Evolutionary conservation across 495 filamentous ascomycete genomes (phyloP).

Genomic region (Aspergillus conjunctus): DNA sequence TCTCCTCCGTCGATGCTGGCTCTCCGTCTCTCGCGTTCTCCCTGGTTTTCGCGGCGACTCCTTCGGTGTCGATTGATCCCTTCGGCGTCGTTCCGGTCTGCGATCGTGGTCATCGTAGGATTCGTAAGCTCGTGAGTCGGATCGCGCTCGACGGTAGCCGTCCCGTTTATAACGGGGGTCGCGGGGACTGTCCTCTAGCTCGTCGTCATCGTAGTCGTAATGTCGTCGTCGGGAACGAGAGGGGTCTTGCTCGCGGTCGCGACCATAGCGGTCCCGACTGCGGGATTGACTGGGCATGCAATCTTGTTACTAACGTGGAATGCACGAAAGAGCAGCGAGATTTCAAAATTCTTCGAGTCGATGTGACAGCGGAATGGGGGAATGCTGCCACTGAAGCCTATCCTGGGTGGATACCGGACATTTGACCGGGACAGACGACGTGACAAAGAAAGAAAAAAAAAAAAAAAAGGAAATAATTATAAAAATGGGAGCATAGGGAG

Average conservation of each 20-base stretch:
- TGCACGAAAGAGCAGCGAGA: constrained; percentile 8
- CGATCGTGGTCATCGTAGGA: constrained; percentile 23
- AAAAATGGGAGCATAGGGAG: neutral
- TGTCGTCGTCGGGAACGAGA: constrained; percentile 28
- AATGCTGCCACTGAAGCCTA: constrained; percentile 12
- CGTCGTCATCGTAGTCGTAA: constrained; percentile 32
- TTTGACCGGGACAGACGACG: constrained; percentile 6
- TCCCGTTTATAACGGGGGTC: constrained; percentile 21
- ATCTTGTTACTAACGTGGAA: constrained; percentile 15
- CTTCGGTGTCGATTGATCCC: constrained; percentile 26
- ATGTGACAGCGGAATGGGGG: constrained; percentile 1
- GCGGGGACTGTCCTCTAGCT: constrained; percentile 25
- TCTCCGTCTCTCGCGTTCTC: constrained; percentile 25
- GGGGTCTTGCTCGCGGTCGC: constrained; percentile 44
- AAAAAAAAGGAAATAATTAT: neutral
- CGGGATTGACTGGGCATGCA: constrained; percentile 47
- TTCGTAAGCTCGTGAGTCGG: constrained; percentile 21
- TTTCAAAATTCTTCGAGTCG: neutral
- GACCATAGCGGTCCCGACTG: constrained; percentile 45
- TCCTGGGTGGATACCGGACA: constrained; percentile 5
- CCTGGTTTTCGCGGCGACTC: constrained; percentile 25
- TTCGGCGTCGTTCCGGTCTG: constrained; percentile 24
- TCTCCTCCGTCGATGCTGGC: constrained; percentile 9
- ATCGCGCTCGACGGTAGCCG: constrained; percentile 14
- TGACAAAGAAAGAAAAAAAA: constrained; percentile 9